phyloP scores from a whole-genome alignment of 768 basidiomycete genomes.

The Boletus rex-veris region DNA sequence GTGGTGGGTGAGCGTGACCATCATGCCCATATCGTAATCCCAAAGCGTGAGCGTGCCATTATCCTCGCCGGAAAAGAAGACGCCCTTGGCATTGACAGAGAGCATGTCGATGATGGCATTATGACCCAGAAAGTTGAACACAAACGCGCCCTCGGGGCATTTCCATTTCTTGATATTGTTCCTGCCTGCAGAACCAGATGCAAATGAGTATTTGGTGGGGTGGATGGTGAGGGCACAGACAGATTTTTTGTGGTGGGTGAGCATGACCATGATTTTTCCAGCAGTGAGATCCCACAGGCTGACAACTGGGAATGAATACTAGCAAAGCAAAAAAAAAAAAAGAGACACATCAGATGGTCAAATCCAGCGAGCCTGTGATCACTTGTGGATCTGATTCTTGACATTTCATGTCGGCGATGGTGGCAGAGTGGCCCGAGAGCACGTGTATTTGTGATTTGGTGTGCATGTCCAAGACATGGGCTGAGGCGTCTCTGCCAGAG shows the following conservation, averaged over 20 bases:
- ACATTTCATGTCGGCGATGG: conserved; percentile 92
- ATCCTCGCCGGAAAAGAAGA: conserved; percentile 95
- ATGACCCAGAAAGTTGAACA: conserved; percentile 95
- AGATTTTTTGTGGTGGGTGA: conserved; percentile 99
- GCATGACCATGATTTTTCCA: conserved; percentile 91
- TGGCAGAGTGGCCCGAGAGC: conserved; percentile 89
- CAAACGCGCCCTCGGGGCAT: conserved; percentile 93
- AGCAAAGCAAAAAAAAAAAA: neutral
- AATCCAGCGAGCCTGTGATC: conserved; percentile 98
- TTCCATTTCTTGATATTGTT: conserved; percentile 99
- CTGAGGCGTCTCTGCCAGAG: too few relatives aligned
- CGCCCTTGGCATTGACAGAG: conserved; percentile 91
- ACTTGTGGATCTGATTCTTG: conserved; percentile 98
- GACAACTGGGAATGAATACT: neutral
- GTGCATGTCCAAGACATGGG: conserved; percentile 99
- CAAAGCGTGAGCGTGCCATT: conserved; percentile 90
- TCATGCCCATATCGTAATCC: conserved; percentile 73
- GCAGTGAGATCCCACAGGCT: conserved; percentile 98
- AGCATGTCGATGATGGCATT: conserved; percentile 97
- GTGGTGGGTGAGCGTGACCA: conserved; percentile 88
- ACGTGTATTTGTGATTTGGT: conserved; percentile 96
- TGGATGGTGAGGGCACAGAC: conserved; percentile 93
- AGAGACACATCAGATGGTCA: conserved; percentile 72
- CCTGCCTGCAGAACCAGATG: conserved; percentile 93
- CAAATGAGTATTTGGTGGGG: conserved; percentile 95